Evolutionary conservation across 495 filamentous ascomycete species (phyloP), one percentile per base, ranked within the genome.

Genomic region (Umbilicaria muhlenbergii): DNA sequence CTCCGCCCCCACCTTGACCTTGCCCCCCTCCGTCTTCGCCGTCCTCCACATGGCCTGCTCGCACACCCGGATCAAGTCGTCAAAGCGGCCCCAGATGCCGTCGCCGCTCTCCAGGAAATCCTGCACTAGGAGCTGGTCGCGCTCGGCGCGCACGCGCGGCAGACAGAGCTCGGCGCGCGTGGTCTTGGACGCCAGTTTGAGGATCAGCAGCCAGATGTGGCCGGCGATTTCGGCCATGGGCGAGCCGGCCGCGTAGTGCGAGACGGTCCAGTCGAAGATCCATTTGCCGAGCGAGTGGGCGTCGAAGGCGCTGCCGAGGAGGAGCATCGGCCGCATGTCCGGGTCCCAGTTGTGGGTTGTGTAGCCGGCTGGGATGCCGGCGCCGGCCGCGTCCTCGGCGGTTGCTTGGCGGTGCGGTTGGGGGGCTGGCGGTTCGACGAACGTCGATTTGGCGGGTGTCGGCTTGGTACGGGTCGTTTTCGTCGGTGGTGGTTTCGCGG

Each of bases 191-290:
- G 88, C 82, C n/a, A 96, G 73, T 61, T 93, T 85, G 65, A 95
- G 95, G 47, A 96, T 71, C 36, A 95, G 68, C 28, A 95, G 74
- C 91, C 91, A 98, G 48, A 98, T 65, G 55, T 95, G 87, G 56
- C 91, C 91, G 15, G 91, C 88, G 57, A 94, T 78, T 46, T 94
- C 87, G 34, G 86, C 77, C 58, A 94, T 87, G 47, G 91, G 85
- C 3, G 85, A 86, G 21, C 75, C 75, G 11, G 86, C 73, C 34
- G 86, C 86, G 50, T 92, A 82, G 59, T 82, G 79, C 66, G 85
- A 95, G 46, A 95, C 85, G 28, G 91, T 95, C 91, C 91, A 98
- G 71, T 98, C 93, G 67, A 94, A 98, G 59, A 98, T 89, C 91
- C 91, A 98, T 63, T 94, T 94, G 55, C 91, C 91, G 13, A 98